phyloP scores from a whole-genome alignment of 805 yeast species.

The Wickerhamomyces chambardii region DNA sequence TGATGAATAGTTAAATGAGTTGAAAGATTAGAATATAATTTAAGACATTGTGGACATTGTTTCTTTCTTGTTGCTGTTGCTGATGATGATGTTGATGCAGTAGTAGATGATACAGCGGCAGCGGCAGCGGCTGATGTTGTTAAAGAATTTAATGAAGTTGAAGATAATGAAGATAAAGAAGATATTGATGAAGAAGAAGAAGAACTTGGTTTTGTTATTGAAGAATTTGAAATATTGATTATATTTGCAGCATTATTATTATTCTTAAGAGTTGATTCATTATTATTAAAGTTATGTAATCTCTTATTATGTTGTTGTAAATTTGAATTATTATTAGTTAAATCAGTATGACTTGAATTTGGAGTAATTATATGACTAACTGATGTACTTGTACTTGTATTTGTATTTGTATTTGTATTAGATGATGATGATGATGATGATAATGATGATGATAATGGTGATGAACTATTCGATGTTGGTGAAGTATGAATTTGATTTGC shows the following conservation, averaged over 20 bases:
- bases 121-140: neutral
- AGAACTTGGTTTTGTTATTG: too few species aligned
- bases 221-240: too few species aligned
- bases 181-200: conserved; percentile 1
- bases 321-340: too few species aligned
- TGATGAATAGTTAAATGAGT: conserved; percentile 82
- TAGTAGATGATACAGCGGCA: neutral
- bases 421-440: conserved; percentile 10
- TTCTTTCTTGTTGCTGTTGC: conserved; percentile 31
- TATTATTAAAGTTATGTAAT: too few species aligned
- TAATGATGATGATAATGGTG: neutral
- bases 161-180: neutral
- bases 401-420: conserved; percentile 8
- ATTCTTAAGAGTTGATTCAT: too few species aligned
- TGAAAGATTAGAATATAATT: conserved; percentile 68
- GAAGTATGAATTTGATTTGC: neutral
- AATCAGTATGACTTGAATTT: too few species aligned
- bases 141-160: conserved; percentile 1
- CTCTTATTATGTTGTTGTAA: too few species aligned
- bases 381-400: too few species aligned
- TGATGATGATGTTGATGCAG: neutral
- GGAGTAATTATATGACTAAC: too few species aligned
- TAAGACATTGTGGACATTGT: conserved; percentile 63
- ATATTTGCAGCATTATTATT: too few species aligned
- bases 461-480: conserved; percentile 1